Percentiles rank a stretch among this genome's conserved stretches.
Conservation (phyloP, 257 asterid species). For the Nyctanthes arbortristis region DNA sequence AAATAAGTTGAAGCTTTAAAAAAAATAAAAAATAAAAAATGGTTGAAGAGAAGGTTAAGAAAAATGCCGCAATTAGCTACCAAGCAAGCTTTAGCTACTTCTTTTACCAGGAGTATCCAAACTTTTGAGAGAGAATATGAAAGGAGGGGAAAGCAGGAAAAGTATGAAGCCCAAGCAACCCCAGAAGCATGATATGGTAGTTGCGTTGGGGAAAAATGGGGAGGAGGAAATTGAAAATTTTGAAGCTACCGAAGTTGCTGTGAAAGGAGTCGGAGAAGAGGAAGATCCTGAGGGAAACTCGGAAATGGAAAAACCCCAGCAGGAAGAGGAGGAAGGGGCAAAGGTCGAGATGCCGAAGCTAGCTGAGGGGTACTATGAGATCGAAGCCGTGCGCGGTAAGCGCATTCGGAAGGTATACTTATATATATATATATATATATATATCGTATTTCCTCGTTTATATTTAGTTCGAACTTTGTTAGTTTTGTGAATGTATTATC, state of each 20-base stretch:
- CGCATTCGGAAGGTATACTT: constrained; percentile 36
- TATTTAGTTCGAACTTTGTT: no score
- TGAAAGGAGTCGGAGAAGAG: constrained; percentile 14
- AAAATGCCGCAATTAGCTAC: no score
- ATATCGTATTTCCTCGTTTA: no score
- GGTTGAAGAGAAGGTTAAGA: no score
- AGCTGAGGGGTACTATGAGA: constrained; percentile 41
- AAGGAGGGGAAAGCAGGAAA: not conserved
- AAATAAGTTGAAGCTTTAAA: no score
- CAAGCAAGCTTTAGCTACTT: no score
- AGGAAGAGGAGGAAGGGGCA: constrained; percentile 19
- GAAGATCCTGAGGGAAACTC: constrained; percentile 10
- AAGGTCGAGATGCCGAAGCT: constrained; percentile 31
- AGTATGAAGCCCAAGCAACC: not conserved
- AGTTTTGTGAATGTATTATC: not conserved
- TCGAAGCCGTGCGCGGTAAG: constrained; percentile 38
- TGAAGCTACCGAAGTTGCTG: not conserved
- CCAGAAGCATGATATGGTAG: not conserved
- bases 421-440: no score
- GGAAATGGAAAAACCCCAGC: constrained; percentile 1
- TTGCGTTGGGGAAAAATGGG: not conserved
- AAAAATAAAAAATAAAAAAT: no score
- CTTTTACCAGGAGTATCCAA: no score
- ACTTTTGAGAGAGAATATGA: not conserved
- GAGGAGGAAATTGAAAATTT: not conserved